These are phyloP conservation scores for Cucumis sativus DNA, from an alignment of 306 rosid species.

Conservation along the genomic window DNA sequence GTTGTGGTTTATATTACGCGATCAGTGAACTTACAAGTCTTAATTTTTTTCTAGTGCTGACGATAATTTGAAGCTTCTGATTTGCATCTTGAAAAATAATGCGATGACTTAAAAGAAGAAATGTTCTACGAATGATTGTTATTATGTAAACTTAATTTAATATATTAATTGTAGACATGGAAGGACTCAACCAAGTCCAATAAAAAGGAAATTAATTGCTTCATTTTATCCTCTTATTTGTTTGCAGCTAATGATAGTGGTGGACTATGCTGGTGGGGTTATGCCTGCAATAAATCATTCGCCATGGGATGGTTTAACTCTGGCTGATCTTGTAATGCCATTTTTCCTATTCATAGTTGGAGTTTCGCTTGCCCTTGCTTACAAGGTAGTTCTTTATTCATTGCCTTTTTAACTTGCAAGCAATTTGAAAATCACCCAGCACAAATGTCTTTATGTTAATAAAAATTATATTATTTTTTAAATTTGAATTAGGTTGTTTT, in stretches of 20 bases:
- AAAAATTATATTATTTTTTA: neutral
- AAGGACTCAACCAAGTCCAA: neutral
- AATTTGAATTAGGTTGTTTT: neutral
- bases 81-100: neutral
- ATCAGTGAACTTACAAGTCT: neutral
- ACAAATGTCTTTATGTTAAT: neutral
- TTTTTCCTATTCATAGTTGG: conserved; percentile 92
- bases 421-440: neutral
- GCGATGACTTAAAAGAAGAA: neutral
- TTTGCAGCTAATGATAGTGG: conserved; percentile 89
- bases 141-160: neutral
- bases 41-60: neutral
- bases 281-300: conserved; percentile 85
- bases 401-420: neutral
- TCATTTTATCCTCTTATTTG: neutral
- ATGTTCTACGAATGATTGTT: neutral
- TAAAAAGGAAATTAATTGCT: neutral
- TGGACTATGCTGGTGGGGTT: conserved; percentile 82
- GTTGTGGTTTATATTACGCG: neutral
- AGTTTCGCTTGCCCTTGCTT: conserved; percentile 72
- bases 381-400: conserved; percentile 49
- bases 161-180: neutral
- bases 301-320: conserved; percentile 91
- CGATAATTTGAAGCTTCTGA: neutral
- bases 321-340: conserved; percentile 95